Percentiles rank a stretch among this genome's conserved stretches.
Conservation (phyloP, 2,329 filamentous ascomycete genomes). For the Annulohypoxylon truncatum region DNA sequence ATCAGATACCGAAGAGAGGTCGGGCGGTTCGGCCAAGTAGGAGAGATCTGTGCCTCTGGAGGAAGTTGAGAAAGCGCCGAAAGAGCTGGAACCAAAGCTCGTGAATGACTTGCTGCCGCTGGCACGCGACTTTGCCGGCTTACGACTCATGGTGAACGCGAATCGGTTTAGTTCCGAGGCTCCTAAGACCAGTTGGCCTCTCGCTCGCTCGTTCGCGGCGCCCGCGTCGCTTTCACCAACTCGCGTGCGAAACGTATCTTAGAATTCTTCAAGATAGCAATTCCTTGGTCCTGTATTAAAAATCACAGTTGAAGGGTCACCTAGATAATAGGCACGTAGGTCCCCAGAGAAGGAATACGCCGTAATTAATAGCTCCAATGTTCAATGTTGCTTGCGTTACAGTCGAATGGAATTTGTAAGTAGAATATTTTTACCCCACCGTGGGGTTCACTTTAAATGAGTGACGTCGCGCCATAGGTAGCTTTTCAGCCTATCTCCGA, state of each 20-base stretch:
- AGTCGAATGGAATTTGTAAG: neutral
- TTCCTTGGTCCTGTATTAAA: neutral
- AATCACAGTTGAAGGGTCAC: too few relatives aligned
- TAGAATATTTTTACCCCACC: conserved; percentile 48
- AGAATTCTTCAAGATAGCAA: neutral
- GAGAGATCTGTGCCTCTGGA: conserved; percentile 70
- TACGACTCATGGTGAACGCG: conserved; percentile 47
- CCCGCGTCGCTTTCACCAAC: neutral
- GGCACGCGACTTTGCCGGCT: conserved; percentile 46
- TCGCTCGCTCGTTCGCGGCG: conserved; percentile 1
- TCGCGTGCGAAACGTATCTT: neutral
- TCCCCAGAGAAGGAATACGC: neutral
- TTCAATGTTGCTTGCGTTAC: too few relatives aligned
- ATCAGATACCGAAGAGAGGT: conserved; percentile 81
- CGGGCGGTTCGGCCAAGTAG: conserved; percentile 86
- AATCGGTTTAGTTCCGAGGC: neutral
- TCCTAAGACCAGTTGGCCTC: neutral
- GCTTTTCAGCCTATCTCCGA: neutral
- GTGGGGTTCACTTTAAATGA: conserved; percentile 43
- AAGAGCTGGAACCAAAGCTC: conserved; percentile 36
- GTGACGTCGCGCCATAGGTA: conserved; percentile 40
- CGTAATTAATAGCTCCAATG: neutral
- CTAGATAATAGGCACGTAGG: neutral
- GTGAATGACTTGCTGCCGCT: conserved; percentile 45
- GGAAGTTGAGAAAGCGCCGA: conserved; percentile 55